A percentile compares a stretch with the other conserved stretches of the same genome.
Conservation (phyloP, 202 grass and related monocot genomes). For the Sporobolus alterniflorus region DNA sequence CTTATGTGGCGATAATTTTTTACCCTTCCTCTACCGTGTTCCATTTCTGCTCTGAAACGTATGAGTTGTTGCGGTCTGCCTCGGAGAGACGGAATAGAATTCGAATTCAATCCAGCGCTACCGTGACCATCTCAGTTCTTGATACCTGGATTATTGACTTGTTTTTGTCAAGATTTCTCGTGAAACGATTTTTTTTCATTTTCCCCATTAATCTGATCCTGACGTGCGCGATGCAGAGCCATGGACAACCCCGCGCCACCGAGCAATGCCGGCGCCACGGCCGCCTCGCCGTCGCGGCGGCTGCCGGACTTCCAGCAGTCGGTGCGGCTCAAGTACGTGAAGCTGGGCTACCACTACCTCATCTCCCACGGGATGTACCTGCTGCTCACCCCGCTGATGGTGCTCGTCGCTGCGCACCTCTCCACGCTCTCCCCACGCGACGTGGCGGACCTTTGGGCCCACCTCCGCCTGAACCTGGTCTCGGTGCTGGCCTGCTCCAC, state of each 20-base stretch:
- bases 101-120: not conserved
- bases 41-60: not conserved
- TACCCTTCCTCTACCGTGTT: not conserved
- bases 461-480: conserved; percentile 79
- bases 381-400: conserved; percentile 71
- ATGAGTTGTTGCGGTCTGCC: not conserved
- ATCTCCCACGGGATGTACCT: conserved; percentile 97
- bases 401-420: conserved; percentile 57
- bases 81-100: not conserved
- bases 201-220: not conserved
- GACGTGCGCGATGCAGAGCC: not conserved
- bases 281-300: conserved; percentile 7
- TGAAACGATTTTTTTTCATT: not conserved
- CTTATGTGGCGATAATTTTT: not conserved
- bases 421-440: conserved; percentile 71
- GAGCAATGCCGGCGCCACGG: not conserved
- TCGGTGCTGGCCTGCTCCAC: conserved; percentile 67
- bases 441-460: conserved; percentile 60
- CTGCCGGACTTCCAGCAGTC: conserved; percentile 95
- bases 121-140: not conserved
- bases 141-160: not conserved
- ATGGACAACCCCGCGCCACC: conserved; percentile 12
- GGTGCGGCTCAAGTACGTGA: conserved; percentile 95
- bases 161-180: too few species aligned
- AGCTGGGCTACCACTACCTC: conserved; percentile 94